Conservation (phyloP, 805 yeast species). For the Danielia oregonensis region DNA sequence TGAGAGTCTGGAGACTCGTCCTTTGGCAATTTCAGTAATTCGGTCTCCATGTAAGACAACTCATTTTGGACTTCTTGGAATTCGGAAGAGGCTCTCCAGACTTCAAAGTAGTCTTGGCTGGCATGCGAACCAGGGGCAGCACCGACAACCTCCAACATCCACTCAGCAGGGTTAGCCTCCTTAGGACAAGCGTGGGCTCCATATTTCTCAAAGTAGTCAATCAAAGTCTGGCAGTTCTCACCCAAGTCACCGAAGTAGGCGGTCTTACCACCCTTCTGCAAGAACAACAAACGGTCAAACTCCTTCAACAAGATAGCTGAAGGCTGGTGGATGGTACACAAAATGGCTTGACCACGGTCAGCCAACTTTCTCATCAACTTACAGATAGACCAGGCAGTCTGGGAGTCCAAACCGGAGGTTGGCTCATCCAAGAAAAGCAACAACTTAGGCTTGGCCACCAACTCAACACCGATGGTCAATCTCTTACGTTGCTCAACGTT, state of each 20-base stretch:
- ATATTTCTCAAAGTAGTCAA: conserved; percentile 63
- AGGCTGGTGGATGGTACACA: conserved; percentile 78
- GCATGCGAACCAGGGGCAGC: conserved; percentile 81
- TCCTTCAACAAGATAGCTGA: conserved; percentile 66
- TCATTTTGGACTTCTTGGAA: conserved; percentile 55
- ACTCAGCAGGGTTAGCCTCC: conserved; percentile 31
- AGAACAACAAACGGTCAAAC: conserved; percentile 62
- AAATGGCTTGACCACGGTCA: conserved; percentile 67
- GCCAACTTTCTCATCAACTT: conserved; percentile 65
- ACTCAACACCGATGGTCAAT: conserved; percentile 63
- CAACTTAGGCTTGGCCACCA: conserved; percentile 65
- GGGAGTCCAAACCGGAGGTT: conserved; percentile 70
- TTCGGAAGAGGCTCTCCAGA: conserved; percentile 72
- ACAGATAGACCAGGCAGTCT: conserved; percentile 68
- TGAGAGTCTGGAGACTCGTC: conserved; percentile 20
- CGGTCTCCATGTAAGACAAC: conserved; percentile 60
- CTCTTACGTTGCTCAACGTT: conserved; percentile 21
- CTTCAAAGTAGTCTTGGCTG: conserved; percentile 66
- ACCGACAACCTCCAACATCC: conserved; percentile 86
- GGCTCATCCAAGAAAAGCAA: conserved; percentile 68
- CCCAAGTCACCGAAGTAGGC: conserved; percentile 84
- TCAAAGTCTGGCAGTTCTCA: conserved; percentile 52
- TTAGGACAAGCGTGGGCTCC: conserved; percentile 63
- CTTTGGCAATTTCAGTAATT: conserved; percentile 29
- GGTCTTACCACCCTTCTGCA: conserved; percentile 74